Percentiles rank a stretch among this genome's conserved stretches.
Evolutionary conservation across 140 eudicot genomes (phyloP).

Genomic region (Oenanthe javanica): DNA sequence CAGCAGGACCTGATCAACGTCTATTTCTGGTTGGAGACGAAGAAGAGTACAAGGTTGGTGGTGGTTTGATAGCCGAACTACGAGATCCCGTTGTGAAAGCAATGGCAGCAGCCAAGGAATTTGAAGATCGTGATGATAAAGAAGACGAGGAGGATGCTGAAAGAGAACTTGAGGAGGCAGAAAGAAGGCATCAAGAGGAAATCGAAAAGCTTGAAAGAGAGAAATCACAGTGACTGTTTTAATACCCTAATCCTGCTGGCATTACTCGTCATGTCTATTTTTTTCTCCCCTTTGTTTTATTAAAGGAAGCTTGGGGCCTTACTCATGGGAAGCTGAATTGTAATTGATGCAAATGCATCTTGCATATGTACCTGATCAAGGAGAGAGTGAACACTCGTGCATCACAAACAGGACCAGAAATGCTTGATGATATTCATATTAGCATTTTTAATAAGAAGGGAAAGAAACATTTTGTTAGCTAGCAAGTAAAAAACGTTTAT

Average conservation of each 20-base stretch:
- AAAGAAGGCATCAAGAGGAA: constrained; percentile 71
- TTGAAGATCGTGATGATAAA: constrained; percentile 66
- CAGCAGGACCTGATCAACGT: constrained; percentile 89
- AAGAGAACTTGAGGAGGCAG: constrained; percentile 81
- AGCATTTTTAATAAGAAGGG: constrained; percentile 1
- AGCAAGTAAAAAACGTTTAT: background rate
- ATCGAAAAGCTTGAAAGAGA: constrained; percentile 63
- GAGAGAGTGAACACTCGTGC: background rate
- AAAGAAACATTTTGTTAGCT: background rate
- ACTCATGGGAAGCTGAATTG: constrained; percentile 4
- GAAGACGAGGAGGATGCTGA: constrained; percentile 89
- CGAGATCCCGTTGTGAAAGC: constrained; percentile 94
- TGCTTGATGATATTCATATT: background rate
- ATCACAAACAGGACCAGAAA: background rate
- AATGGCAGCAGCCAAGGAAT: constrained; percentile 87
- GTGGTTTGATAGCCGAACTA: constrained; percentile 82
- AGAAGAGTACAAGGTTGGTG: constrained; percentile 85
- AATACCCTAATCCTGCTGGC: background rate
- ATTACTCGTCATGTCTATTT: constrained; percentile 12
- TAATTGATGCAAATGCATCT: constrained; percentile 4
- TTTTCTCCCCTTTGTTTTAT: constrained; percentile 13
- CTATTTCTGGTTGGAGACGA: constrained; percentile 78
- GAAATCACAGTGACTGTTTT: constrained; percentile 15
- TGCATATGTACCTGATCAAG: constrained; percentile 5
- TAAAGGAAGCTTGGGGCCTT: constrained; percentile 14